A percentile compares a stretch with the other conserved stretches of the same genome.
Evolutionary conservation across 495 filamentous ascomycete species (phyloP).

Genomic region (Penicillium atrosanguineum): DNA sequence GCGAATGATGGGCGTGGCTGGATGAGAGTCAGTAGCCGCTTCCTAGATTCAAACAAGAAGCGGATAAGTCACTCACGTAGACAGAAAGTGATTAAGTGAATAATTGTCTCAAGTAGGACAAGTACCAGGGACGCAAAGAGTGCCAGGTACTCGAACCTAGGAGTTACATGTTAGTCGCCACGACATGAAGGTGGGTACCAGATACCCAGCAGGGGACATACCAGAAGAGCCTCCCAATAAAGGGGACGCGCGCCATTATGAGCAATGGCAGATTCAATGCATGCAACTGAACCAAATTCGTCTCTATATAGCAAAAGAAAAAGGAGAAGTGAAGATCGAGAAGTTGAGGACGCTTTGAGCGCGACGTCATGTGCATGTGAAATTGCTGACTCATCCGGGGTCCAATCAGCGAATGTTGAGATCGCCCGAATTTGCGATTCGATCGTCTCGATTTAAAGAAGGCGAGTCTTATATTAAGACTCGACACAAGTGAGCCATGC

Average conservation of each 20-base stretch:
- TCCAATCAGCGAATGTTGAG: constrained; percentile 21
- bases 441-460: neutral
- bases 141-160: constrained; percentile 78
- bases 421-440: constrained; percentile 21
- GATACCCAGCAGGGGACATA: constrained; percentile 30
- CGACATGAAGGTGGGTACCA: neutral
- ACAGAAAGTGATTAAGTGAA: constrained; percentile 85
- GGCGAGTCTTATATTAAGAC: neutral
- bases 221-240: constrained; percentile 79
- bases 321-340: neutral
- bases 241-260: constrained; percentile 71
- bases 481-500: constrained; percentile 60
- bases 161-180: constrained; percentile 5
- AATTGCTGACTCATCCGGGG: constrained; percentile 44
- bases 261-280: neutral
- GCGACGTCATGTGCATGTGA: constrained; percentile 35
- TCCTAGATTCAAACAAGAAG: neutral
- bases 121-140: constrained; percentile 79
- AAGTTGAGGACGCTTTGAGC: neutral
- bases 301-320: neutral
- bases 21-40: constrained; percentile 19
- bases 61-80: constrained; percentile 63
- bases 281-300: neutral
- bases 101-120: constrained; percentile 73
- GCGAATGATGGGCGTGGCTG: constrained; percentile 72